Base-by-base conservation (phyloP, 2,329 filamentous ascomycete genomes). In the Botryotinia convoluta region DNA sequence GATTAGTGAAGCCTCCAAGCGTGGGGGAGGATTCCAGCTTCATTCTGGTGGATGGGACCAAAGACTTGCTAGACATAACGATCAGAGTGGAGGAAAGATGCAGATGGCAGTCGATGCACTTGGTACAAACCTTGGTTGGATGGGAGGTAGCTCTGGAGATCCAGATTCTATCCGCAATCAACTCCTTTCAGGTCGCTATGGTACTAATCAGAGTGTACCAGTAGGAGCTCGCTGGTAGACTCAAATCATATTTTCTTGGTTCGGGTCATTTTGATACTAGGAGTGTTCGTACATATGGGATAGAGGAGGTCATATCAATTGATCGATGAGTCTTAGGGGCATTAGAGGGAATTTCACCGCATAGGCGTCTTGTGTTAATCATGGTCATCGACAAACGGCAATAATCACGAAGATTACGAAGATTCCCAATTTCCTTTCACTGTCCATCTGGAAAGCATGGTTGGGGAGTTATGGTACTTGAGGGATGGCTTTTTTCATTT, bases 11-110 rank as follows among this genome's bases (percentile, higher is more conserved):
- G 94, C 94, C 2, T 91, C 92, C 35, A 98, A 98, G 85, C 89
- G 93, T 77, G 95, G 94, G 18, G 95, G 94, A 42, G 96, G 96
- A 48, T 96, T 98, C 79, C 90, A 93, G 77, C 81, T 99, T 76
- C 93, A 97, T 79, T 93, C 94, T 64, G 94, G 93, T 71, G 93
- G 93, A 74, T 99, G 96, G 96, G 95, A 98, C 79, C 91, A 96
- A 82, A 93, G 90, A 78, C 85, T 99, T 62, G 86, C 90, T 39
- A 94, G 93, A 80, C 96, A 99, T 84, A 95, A 98, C 80, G 90
- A 96, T 77, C 90, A 92, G 77, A 95, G 94, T 8, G 91, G 92
- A 60, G 94, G 94, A 39, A 92, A 93, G 79, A 87, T 99, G 82
- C 90, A 91, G 75, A 88, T 90, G 61, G 96, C 95, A 51, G 90